phyloP scores from a whole-genome alignment of 345 rosid species.

The Linum tenue region DNA sequence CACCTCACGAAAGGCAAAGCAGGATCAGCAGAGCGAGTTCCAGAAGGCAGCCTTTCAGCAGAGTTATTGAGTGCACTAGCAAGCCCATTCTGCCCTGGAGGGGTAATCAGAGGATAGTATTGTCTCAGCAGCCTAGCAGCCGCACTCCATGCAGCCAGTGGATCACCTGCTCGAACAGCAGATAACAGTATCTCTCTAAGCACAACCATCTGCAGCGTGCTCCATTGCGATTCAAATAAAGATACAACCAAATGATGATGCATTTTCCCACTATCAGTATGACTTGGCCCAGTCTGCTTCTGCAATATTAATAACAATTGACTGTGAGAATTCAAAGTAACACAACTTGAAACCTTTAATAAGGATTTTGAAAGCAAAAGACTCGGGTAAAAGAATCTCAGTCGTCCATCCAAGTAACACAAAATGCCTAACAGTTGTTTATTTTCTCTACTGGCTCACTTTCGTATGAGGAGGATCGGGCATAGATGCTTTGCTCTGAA shows the following conservation, averaged over 20 bases:
- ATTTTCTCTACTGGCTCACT: constrained; percentile 30
- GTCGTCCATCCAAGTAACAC: no score
- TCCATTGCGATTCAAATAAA: constrained; percentile 94
- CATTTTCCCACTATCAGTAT: constrained; percentile 62
- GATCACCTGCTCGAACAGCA: constrained; percentile 97
- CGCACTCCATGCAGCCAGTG: constrained; percentile 97
- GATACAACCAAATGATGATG: constrained; percentile 79
- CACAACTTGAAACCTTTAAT: background rate
- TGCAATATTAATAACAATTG: constrained; percentile 9
- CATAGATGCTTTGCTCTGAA: constrained; percentile 82
- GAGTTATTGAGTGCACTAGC: constrained; percentile 81
- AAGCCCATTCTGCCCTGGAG: constrained; percentile 97
- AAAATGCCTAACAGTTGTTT: background rate
- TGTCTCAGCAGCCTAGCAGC: constrained; percentile 93
- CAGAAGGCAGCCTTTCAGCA: constrained; percentile 82
- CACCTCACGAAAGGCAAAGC: constrained; percentile 96
- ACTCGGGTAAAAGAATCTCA: no score
- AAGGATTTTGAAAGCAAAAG: no score
- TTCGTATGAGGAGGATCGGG: constrained; percentile 36
- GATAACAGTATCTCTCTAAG: constrained; percentile 92
- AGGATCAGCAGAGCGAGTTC: constrained; percentile 97
- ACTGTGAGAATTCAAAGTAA: background rate
- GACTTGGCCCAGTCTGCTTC: constrained; percentile 52
- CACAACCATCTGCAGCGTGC: constrained; percentile 99
- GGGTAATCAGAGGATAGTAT: constrained; percentile 93